Base-by-base conservation (phyloP, 1,139 yeast species). In the Hanseniaspora uvarum region DNA sequence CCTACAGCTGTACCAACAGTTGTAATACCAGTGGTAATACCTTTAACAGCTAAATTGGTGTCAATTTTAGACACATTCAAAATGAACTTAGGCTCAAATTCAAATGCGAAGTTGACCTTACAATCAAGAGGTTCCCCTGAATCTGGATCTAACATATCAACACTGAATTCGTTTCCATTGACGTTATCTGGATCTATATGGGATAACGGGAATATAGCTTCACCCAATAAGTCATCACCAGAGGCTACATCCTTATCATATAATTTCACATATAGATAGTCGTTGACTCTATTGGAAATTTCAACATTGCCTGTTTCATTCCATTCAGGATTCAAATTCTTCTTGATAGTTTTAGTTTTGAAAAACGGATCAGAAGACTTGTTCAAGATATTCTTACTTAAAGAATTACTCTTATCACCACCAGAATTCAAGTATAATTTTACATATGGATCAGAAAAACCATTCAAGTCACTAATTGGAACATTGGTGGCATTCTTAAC, bases 171-270 rank as follows among this genome's bases (percentile, higher is more conserved):
- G 12, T 74, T 70, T 8, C 33, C 44, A 24, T 19, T 33, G 14
- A 76, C 75, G 46, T 74, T 74, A 33, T 75, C 71, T 12, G 82
- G 78, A 60, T 82, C 81, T 43, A 92, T 72, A 12, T 80, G 79
- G 0, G 77, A 68, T 58, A 92, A 70, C 18, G 79, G 75, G 56
- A 88, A 65, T 28, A 64, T 62, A n/a, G 82, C 87, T 36, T 70
- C 70, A 55, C 97, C 95, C 56, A 92, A 73, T 57, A 76, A 73
- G 67, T 92, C 97, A 67, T 92, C 94, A 58, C 77, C 79, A 58
- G 81, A 86, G 58, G 95, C 96, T 60, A 89, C 79, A 69, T 92
- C 98, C 96, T 96, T 89, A 66, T 92, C 98, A 62, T 67, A 75
- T 33, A 86, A 79, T 55, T 74, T 77, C 50, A 86, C 73, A 56